A percentile compares a stretch with the other conserved stretches of the same genome.
Conservation (phyloP, 129 eudicot species). For the Heracleum sosnowskyi region DNA sequence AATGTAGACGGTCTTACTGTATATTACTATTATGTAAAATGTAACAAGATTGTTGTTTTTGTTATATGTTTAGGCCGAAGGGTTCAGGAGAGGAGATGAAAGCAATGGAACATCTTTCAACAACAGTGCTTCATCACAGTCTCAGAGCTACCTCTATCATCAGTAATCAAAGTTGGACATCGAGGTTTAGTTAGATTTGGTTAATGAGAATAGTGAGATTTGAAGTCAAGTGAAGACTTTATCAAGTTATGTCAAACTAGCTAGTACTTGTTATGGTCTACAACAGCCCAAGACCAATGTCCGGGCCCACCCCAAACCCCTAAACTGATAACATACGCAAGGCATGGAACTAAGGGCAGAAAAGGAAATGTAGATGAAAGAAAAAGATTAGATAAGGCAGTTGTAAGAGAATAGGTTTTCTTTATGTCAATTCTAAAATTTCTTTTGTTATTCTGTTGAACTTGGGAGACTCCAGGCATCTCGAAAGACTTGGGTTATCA, state of each 20-base stretch:
- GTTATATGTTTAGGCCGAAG: slow-evolving; percentile 31
- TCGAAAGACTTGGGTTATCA: too few species aligned
- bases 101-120: slow-evolving; percentile 21
- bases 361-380: too few species aligned
- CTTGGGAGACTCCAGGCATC: too few species aligned
- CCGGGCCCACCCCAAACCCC: too few species aligned
- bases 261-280: background rate
- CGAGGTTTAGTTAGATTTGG: background rate
- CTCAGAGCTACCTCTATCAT: slow-evolving; percentile 34
- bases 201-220: background rate
- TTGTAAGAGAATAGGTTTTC: too few species aligned
- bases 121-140: slow-evolving; percentile 22
- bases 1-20: background rate
- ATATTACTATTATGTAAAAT: background rate
- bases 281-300: too few species aligned
- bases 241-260: background rate
- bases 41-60: background rate
- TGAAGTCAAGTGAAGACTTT: background rate
- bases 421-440: too few species aligned
- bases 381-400: too few species aligned
- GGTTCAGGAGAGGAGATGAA: slow-evolving; percentile 31
- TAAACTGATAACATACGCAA: too few species aligned
- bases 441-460: too few species aligned
- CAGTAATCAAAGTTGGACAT: background rate
- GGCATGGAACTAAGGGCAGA: too few species aligned